Evolutionary conservation across 129 eudicot species (phyloP).

Genomic region (Centaurea solstitialis): DNA sequence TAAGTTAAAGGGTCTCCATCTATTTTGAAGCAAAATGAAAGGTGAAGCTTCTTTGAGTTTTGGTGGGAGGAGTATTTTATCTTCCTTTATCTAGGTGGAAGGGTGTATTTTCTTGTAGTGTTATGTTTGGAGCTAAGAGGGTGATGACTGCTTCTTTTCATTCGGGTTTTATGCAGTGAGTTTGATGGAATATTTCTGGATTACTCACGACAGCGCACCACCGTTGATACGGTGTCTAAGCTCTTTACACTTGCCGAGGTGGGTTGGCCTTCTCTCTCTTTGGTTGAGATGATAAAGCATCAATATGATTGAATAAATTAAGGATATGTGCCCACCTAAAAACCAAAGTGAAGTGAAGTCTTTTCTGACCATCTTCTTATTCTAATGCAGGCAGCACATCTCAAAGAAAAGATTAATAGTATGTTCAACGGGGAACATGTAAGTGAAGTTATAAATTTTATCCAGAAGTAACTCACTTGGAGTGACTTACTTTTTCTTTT

Average conservation of each 20-base stretch:
- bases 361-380: constrained; percentile 15
- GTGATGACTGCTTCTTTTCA: constrained; percentile 11
- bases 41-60: neutral
- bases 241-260: constrained; percentile 86
- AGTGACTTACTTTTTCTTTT: neutral
- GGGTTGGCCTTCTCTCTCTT: constrained; percentile 5
- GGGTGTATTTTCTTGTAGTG: neutral
- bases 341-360: neutral
- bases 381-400: constrained; percentile 67
- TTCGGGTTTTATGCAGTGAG: constrained; percentile 50
- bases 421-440: constrained; percentile 95
- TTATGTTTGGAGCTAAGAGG: constrained; percentile 15
- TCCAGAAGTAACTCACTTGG: neutral
- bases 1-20: neutral
- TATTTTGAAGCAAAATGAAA: neutral
- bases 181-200: constrained; percentile 80
- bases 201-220: constrained; percentile 82
- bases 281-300: neutral
- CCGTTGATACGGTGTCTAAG: constrained; percentile 64
- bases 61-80: neutral
- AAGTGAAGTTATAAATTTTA: constrained; percentile 33
- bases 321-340: neutral
- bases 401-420: constrained; percentile 69
- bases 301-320: neutral
- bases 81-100: neutral